Base-by-base conservation (phyloP, 2,329 filamentous ascomycete genomes). In the Aspergillus clavatus region DNA sequence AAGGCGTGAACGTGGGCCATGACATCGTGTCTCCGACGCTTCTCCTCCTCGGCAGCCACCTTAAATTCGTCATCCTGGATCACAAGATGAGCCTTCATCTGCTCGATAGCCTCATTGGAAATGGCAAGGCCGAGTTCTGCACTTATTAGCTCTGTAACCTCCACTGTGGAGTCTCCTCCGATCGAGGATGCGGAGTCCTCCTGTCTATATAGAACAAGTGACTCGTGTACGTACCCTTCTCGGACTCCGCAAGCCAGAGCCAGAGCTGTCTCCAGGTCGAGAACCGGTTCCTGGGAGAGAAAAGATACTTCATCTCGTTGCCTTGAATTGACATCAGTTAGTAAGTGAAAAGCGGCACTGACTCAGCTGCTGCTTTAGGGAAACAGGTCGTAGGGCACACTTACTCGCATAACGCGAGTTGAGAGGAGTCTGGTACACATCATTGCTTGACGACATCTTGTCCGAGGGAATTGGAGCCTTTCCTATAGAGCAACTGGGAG, bases 201-300 rank as follows among this genome's bases (percentile, higher is more conserved):
- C 29, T 16, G n/a, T 33, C 18, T 16, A 8, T 8, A 31, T 33
- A 16, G 31, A 12, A 16, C 31, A 42, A 44, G 40, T 23, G 22
- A 21, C 40, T 16, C 8, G 23, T 8, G 24, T 31, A 37, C 51
- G 46, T 62, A 67, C 64, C 63, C 66, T 83, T 83, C 74, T 95
- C 85, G 7, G 79, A 76, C 74, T 95, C 84, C 19, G 89, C 89
- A 8, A 95, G 84, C 70, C 78, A 83, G 36, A 91, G 73, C 90
- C 90, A 96, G 14, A 95, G 80, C 65, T 87, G 78, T 53, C 89
- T 82, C 89, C 89, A 94, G 44, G 82, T 89, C 33, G 81, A 83
- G 66, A 83, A 82, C 23, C 89, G 79, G 43, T 81, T 84, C 35
- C 88, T 81, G 47, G 84, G 81, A 56, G 83, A 84, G 75, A 95